Conservation (phyloP, 1,139 yeast species). For the Kurtzmaniella quercitrusa region DNA sequence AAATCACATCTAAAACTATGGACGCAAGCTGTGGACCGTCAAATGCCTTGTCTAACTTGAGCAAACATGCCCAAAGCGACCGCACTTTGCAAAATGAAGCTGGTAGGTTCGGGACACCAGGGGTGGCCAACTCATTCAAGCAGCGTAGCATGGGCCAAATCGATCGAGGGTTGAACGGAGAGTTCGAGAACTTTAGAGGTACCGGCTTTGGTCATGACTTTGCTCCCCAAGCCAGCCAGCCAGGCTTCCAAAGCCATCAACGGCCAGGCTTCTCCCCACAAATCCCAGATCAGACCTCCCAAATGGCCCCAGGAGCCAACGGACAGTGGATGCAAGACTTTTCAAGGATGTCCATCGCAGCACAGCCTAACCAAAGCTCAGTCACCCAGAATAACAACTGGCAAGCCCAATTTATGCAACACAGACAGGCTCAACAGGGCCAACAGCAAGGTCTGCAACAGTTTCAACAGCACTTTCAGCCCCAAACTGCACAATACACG, state of each 20-base stretch:
- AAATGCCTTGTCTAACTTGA: conserved; percentile 30
- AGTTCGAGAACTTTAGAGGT: conserved; percentile 25
- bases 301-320: conserved; percentile 7
- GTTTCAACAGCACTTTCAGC: conserved; percentile 22
- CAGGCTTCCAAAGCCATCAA: conserved; percentile 9
- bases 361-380: conserved; percentile 10
- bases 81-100: conserved; percentile 28
- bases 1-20: conserved; percentile 14
- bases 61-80: conserved; percentile 31
- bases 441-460: conserved; percentile 4
- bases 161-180: conserved; percentile 30
- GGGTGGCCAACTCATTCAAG: conserved; percentile 6
- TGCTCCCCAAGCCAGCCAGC: conserved; percentile 13
- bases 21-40: conserved; percentile 38
- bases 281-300: not conserved
- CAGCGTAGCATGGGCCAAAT: conserved; percentile 8
- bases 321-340: conserved; percentile 34
- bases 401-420: conserved; percentile 27
- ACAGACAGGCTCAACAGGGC: conserved; percentile 7
- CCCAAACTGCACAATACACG: not conserved
- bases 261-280: conserved; percentile 7
- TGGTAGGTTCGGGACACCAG: not conserved
- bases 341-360: conserved; percentile 17
- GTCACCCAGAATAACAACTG: conserved; percentile 15
- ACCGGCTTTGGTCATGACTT: conserved; percentile 20